These are phyloP conservation scores for Boehmeria nivea DNA, from an alignment of 306 rosid species.

Conservation along the genomic window DNA sequence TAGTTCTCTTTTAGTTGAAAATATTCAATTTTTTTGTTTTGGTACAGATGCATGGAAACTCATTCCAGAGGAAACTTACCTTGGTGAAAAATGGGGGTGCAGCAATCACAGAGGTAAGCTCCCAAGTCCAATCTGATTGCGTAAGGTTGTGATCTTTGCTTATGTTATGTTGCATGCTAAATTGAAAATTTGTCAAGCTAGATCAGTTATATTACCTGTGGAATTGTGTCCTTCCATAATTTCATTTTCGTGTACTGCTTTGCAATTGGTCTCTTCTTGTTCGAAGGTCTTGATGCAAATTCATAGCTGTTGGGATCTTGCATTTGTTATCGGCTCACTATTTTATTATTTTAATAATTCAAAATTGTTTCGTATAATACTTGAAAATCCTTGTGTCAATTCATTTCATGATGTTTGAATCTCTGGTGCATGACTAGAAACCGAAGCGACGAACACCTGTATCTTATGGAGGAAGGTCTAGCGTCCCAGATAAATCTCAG, in stretches of 20 bases:
- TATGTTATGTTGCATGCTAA: no score
- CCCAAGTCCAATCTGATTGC: constrained; percentile 19
- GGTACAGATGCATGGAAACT: constrained; percentile 89
- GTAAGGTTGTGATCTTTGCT: constrained; percentile 8
- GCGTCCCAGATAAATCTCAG: constrained; percentile 77
- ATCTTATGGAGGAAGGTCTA: constrained; percentile 79
- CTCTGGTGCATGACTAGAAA: constrained; percentile 49
- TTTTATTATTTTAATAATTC: no score
- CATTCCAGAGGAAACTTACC: constrained; percentile 86
- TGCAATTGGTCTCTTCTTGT: no score
- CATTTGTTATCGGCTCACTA: no score
- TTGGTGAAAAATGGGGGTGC: constrained; percentile 68
- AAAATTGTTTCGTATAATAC: no score
- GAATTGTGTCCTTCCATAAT: no score
- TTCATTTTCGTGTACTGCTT: no score
- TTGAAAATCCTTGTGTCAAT: no score
- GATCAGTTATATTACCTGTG: not conserved
- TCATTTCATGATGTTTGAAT: no score
- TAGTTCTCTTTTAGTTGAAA: constrained; percentile 13
- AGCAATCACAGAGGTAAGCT: constrained; percentile 53
- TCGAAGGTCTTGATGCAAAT: no score
- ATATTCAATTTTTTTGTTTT: constrained; percentile 22
- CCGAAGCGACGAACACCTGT: constrained; percentile 71
- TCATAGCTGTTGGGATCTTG: no score
- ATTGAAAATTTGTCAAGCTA: no score